Evolutionary conservation across 176 grass and related monocot genomes (phyloP).

Genomic region (Juncus inflexus): DNA sequence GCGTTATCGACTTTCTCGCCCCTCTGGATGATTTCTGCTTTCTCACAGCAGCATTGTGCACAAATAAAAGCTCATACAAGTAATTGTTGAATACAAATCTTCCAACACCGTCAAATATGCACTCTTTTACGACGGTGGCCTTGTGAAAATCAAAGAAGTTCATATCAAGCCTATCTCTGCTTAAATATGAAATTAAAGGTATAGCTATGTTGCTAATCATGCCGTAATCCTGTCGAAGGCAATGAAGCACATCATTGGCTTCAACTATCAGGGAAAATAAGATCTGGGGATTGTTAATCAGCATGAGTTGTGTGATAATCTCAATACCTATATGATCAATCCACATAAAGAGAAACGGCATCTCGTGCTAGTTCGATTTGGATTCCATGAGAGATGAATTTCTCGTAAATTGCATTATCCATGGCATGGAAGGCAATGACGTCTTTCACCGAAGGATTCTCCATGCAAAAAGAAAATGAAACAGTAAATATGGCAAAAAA

Average conservation of each 20-base stretch:
- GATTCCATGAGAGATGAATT: background rate
- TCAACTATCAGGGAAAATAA: slow-evolving; percentile 7
- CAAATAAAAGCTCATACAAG: slow-evolving; percentile 10
- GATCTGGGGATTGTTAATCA: background rate
- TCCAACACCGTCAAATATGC: background rate
- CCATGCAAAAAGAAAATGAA: too few species aligned
- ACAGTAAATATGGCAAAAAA: too few species aligned
- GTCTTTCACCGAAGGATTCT: background rate
- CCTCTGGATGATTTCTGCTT: background rate
- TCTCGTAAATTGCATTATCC: slow-evolving; percentile 12
- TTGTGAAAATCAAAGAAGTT: background rate
- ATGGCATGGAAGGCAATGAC: slow-evolving; percentile 1
- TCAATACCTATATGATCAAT: background rate
- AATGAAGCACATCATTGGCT: background rate
- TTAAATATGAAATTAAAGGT: background rate
- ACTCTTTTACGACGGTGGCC: background rate
- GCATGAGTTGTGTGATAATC: background rate
- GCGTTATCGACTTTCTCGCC: background rate
- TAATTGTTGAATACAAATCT: slow-evolving; percentile 16
- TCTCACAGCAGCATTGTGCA: background rate
- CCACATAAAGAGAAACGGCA: slow-evolving; percentile 10
- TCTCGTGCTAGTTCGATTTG: slow-evolving; percentile 1
- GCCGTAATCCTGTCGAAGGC: slow-evolving; percentile 1
- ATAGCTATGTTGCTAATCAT: background rate
- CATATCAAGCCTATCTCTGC: background rate